phyloP scores from a whole-genome alignment of 2,329 filamentous ascomycete genomes.

The Aspergillus aculeatinus region DNA sequence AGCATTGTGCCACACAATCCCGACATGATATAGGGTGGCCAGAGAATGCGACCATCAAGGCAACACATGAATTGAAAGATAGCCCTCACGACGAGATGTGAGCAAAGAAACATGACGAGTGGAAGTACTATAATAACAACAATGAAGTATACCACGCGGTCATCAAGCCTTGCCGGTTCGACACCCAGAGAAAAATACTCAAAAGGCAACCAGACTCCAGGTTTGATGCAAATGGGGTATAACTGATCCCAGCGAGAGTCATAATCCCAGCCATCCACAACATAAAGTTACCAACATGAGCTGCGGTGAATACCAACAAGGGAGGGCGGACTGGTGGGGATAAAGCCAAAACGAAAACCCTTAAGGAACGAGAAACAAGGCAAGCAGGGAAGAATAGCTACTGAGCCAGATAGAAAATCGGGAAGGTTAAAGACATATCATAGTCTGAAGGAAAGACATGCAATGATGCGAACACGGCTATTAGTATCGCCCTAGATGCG shows the following conservation, averaged over 20 bases:
- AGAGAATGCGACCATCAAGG: neutral
- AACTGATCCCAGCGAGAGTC: slow-evolving; percentile 15
- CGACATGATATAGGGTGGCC: neutral
- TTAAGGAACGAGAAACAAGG: neutral
- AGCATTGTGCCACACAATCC: neutral
- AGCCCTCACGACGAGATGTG: neutral
- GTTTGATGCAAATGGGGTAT: slow-evolving; percentile 27
- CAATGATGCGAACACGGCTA: neutral
- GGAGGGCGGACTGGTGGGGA: neutral
- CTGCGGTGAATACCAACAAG: slow-evolving; percentile 18
- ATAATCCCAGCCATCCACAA: slow-evolving; percentile 18
- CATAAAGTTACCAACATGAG: slow-evolving; percentile 17
- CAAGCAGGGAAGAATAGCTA: neutral
- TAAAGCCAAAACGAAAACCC: neutral
- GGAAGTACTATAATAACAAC: neutral
- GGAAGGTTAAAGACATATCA: neutral
- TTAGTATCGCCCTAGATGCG: neutral
- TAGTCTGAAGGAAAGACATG: neutral
- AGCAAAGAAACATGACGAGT: neutral
- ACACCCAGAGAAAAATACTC: slow-evolving; percentile 15
- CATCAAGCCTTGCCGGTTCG: slow-evolving; percentile 11
- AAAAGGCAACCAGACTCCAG: slow-evolving; percentile 26
- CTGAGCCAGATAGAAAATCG: neutral
- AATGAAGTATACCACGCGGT: neutral
- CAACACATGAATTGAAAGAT: neutral